Conservation (phyloP, 2,329 filamentous ascomycete species). For the Fusarium aywerte region DNA sequence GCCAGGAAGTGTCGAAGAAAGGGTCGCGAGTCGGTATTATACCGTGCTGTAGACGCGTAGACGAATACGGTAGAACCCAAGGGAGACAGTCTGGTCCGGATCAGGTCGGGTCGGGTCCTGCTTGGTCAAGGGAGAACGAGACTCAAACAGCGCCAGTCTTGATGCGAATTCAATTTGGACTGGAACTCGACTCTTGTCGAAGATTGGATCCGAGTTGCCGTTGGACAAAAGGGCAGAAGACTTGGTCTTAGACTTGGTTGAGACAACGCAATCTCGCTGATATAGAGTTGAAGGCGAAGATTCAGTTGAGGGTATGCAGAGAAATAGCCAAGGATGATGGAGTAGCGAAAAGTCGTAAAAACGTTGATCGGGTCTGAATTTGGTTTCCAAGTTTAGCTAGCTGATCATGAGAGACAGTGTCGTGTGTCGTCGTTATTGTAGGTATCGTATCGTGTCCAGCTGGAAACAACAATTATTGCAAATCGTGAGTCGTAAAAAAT, state of each 20-base stretch:
- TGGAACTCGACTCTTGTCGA: constrained; percentile 27
- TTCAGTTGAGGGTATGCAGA: constrained; percentile 27
- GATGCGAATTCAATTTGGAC: constrained; percentile 10
- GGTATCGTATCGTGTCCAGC: constrained; percentile 9
- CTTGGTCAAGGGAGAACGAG: constrained; percentile 29
- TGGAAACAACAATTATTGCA: constrained; percentile 13
- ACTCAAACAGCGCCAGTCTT: constrained; percentile 3
- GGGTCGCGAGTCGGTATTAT: constrained; percentile 19
- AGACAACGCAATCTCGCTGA: constrained; percentile 39
- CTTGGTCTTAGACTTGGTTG: constrained; percentile 32
- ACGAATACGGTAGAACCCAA: constrained; percentile 18
- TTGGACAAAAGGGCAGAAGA: constrained; percentile 22
- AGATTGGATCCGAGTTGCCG: constrained; percentile 12
- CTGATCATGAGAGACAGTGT: constrained; percentile 3
- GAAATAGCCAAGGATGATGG: constrained; percentile 31
- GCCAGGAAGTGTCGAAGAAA: neutral
- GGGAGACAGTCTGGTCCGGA: constrained; percentile 24
- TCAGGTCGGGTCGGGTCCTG: neutral
- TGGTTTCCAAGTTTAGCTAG: constrained; percentile 12
- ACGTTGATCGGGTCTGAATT: constrained; percentile 19
- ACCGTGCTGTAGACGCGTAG: constrained; percentile 9
- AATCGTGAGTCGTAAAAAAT: constrained; percentile 24
- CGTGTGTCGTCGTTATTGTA: neutral
- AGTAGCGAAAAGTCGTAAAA: constrained; percentile 28
- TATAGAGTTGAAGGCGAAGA: constrained; percentile 18